Evolutionary conservation across 176 grass and related monocot species (phyloP).

Genomic region (Juncus inflexus): DNA sequence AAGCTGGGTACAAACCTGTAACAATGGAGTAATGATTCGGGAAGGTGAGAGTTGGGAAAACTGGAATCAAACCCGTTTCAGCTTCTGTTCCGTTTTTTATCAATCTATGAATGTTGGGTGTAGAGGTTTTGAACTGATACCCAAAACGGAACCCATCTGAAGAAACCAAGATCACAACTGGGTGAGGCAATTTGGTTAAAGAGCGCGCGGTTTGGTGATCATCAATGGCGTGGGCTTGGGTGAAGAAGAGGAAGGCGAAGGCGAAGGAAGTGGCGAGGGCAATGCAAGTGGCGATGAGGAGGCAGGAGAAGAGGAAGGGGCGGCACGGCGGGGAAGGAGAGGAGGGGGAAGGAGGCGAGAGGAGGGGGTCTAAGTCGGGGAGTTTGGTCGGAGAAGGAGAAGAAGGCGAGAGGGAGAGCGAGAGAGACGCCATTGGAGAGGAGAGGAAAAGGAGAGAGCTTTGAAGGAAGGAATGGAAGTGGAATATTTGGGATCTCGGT

Average conservation of each 20-base stretch:
- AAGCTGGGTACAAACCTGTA: slow-evolving; percentile 72
- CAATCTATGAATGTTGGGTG: slow-evolving; percentile 64
- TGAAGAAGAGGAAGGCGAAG: slow-evolving; percentile 29
- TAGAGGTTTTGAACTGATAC: slow-evolving; percentile 63
- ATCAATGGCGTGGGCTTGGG: slow-evolving; percentile 18
- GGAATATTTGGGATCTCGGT: too few relatives aligned
- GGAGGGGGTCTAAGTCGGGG: slow-evolving; percentile 12
- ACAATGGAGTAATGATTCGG: slow-evolving; percentile 99
- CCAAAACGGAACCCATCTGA: slow-evolving; percentile 89
- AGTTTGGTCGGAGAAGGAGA: background rate
- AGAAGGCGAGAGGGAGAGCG: slow-evolving; percentile 3
- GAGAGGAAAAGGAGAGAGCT: too few relatives aligned
- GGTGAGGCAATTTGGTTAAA: slow-evolving; percentile 53
- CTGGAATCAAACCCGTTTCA: slow-evolving; percentile 51
- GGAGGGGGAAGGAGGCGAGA: background rate
- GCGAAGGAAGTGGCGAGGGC: slow-evolving; percentile 2
- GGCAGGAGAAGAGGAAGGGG: slow-evolving; percentile 16
- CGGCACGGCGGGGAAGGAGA: background rate
- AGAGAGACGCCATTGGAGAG: slow-evolving; percentile 10
- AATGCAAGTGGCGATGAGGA: slow-evolving; percentile 1
- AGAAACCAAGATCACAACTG: slow-evolving; percentile 76
- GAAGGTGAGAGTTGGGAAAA: slow-evolving; percentile 91
- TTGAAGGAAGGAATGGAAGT: too few relatives aligned
- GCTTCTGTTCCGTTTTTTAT: slow-evolving; percentile 74
- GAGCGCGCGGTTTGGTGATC: slow-evolving; percentile 1